These are phyloP conservation scores for Trichophyton mentagrophytes DNA, from an alignment of 2,329 filamentous ascomycete species.

Conservation along the genomic window DNA sequence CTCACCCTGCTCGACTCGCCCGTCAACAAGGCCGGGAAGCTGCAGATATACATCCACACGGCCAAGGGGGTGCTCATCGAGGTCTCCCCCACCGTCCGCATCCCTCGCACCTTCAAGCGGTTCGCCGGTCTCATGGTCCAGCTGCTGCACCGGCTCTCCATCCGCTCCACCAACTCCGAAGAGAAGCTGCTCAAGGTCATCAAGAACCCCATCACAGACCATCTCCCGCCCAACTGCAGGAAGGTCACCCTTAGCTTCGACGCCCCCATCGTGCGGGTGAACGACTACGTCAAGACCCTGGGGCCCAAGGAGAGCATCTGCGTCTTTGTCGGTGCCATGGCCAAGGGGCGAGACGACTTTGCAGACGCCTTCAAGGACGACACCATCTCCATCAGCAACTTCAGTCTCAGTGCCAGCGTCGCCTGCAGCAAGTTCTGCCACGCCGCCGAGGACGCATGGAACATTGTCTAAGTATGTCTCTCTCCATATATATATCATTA, in stretches of 20 bases:
- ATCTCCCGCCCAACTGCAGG: conserved; percentile 89
- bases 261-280: conserved; percentile 69
- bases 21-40: conserved; percentile 93
- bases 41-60: conserved; percentile 98
- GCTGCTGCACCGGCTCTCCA: conserved; percentile 85
- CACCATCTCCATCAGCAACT: conserved; percentile 97
- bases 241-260: conserved; percentile 97
- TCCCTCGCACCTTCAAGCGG: conserved; percentile 95
- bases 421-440: conserved; percentile 99
- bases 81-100: conserved; percentile 94
- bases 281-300: conserved; percentile 75
- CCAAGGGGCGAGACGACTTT: conserved; percentile 90
- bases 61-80: conserved; percentile 95
- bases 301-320: conserved; percentile 82
- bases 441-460: conserved; percentile 91
- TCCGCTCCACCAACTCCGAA: conserved; percentile 90
- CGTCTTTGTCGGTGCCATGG: conserved; percentile 97
- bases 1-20: conserved; percentile 94
- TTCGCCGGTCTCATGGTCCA: conserved; percentile 99
- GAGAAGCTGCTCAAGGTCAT: conserved; percentile 97
- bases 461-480: conserved; percentile 55
- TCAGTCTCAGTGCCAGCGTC: conserved; percentile 90
- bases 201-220: conserved; percentile 94
- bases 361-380: conserved; percentile 91
- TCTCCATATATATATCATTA: too few relatives aligned